These are phyloP conservation scores for Pichia sp. DNA, from an alignment of 1,139 yeast genomes.

Conservation along the genomic window DNA sequence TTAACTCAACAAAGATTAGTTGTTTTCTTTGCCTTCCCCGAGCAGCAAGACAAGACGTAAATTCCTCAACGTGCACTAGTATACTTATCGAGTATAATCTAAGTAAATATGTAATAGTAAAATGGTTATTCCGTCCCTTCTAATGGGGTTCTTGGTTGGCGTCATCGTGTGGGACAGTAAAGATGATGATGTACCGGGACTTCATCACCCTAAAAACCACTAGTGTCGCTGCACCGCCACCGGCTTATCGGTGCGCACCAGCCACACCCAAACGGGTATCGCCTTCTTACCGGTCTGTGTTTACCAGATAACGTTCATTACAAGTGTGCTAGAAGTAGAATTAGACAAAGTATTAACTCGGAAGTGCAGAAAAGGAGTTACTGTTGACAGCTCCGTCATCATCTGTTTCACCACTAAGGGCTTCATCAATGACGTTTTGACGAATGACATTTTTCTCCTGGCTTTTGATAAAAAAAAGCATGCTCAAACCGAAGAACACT, in stretches of 20 bases:
- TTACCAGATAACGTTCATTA: not conserved
- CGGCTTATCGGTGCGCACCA: not conserved
- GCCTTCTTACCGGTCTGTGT: not conserved
- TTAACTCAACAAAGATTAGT: not conserved
- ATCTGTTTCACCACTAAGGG: constrained; percentile 27
- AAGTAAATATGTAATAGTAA: too few relatives aligned
- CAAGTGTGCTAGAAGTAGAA: not conserved
- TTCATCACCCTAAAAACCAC: not conserved
- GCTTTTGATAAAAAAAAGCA: constrained; percentile 50
- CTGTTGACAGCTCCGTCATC: not conserved
- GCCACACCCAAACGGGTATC: not conserved
- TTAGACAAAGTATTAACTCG: not conserved
- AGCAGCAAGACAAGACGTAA: not conserved
- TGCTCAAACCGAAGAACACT: constrained; percentile 46
- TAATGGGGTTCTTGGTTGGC: not conserved
- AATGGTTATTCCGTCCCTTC: too few relatives aligned
- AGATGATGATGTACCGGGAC: not conserved
- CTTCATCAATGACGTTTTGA: constrained; percentile 55
- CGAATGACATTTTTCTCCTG: constrained; percentile 43
- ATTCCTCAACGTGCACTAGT: not conserved
- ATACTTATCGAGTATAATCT: not conserved
- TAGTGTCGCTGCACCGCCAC: not conserved
- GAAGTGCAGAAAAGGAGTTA: not conserved
- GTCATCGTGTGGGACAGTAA: not conserved
- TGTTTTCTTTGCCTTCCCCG: not conserved